phyloP scores from a whole-genome alignment of 2,329 filamentous ascomycete species.

The Elsinoe batatas region DNA sequence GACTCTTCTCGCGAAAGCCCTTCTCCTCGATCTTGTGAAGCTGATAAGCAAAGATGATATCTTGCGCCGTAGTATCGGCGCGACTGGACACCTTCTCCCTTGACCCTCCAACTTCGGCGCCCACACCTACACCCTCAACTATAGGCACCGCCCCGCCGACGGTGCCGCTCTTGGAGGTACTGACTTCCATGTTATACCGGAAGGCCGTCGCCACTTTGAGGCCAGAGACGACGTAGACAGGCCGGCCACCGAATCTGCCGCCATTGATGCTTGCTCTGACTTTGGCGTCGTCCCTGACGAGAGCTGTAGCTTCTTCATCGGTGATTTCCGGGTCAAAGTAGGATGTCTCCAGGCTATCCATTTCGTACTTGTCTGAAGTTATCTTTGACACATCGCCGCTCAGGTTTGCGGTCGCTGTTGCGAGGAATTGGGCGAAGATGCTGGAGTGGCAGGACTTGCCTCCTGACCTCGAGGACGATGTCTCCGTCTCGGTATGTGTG shows the following conservation, averaged over 20 bases:
- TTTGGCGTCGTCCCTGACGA: not conserved
- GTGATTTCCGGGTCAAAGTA: not conserved
- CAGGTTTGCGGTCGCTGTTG: not conserved
- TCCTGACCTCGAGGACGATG: not conserved
- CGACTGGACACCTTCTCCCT: not conserved
- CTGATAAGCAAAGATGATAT: conserved; percentile 5
- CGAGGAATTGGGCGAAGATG: not conserved
- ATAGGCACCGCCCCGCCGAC: not conserved
- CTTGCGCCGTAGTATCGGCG: not conserved
- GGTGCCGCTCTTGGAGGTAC: not conserved
- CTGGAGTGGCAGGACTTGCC: not conserved
- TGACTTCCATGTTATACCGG: not conserved
- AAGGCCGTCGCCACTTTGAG: not conserved
- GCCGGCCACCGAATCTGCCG: not conserved
- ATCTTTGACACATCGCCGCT: not conserved
- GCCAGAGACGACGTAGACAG: not conserved
- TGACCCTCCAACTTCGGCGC: not conserved
- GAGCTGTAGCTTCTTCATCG: not conserved
- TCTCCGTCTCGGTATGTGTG: not conserved
- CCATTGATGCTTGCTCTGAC: not conserved
- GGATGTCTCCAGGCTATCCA: not conserved
- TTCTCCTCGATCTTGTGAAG: not conserved
- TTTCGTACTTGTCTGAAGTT: not conserved
- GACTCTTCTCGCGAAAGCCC: not conserved
- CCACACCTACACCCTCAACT: not conserved